phyloP scores from a whole-genome alignment of 2,329 filamentous ascomycete genomes.

The Cladorrhinum sp. region DNA sequence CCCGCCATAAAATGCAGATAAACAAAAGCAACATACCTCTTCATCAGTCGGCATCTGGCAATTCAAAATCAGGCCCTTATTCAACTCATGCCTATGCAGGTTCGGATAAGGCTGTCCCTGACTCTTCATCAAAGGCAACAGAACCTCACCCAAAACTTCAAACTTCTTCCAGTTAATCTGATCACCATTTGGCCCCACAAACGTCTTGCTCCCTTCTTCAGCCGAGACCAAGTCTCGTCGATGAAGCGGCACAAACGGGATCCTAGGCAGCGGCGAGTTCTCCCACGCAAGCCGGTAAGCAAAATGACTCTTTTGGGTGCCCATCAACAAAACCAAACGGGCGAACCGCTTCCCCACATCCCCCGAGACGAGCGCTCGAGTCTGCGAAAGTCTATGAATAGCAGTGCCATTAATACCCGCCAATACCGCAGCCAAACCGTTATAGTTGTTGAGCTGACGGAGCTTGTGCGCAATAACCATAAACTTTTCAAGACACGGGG shows the following conservation, averaged over 20 bases:
- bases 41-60: conserved; percentile 80
- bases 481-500: conserved; percentile 88
- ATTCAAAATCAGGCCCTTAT: conserved; percentile 74
- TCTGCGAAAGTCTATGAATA: conserved; percentile 78
- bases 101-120: conserved; percentile 80
- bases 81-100: conserved; percentile 64
- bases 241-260: conserved; percentile 90
- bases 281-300: conserved; percentile 98
- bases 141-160: conserved; percentile 88
- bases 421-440: conserved; percentile 87
- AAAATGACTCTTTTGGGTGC: conserved; percentile 85
- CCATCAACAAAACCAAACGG: conserved; percentile 86
- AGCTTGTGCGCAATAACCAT: conserved; percentile 86
- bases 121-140: conserved; percentile 87
- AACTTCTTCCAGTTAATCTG: conserved; percentile 98
- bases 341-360: conserved; percentile 80
- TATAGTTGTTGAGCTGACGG: conserved; percentile 93
- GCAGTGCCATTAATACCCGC: conserved; percentile 88
- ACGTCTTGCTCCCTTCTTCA: conserved; percentile 87
- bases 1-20: not conserved
- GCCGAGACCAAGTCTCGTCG: conserved; percentile 86
- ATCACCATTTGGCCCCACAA: conserved; percentile 68
- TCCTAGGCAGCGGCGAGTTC: conserved; percentile 83
- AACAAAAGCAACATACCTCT: conserved; percentile 60
- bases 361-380: conserved; percentile 68